Percentiles rank a stretch among this genome's conserved stretches.
phyloP scores from a whole-genome alignment of 345 rosid species.

The Gossypium australe region DNA sequence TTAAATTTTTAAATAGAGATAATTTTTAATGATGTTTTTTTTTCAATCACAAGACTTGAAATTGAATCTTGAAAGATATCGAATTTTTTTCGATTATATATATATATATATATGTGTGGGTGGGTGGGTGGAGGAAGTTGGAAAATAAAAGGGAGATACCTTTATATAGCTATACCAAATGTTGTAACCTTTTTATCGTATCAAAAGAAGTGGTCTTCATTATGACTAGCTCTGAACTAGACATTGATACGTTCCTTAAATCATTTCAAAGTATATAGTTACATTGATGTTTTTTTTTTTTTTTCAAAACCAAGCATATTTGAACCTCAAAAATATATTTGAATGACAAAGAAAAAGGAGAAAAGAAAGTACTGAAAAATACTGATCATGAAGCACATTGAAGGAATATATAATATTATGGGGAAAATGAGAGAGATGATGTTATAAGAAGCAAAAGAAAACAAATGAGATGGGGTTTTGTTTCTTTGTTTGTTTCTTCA shows the following conservation, averaged over 20 bases:
- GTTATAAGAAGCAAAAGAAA: slow-evolving; percentile 13
- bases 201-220: slow-evolving; percentile 1
- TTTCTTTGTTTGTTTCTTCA: not conserved
- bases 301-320: no score
- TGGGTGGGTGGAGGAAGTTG: not conserved
- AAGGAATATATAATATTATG: no score
- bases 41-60: no score
- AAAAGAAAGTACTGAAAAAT: no score
- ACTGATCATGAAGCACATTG: no score
- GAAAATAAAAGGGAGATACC: slow-evolving; percentile 16
- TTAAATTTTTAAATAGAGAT: no score
- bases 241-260: not conserved
- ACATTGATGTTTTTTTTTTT: not conserved
- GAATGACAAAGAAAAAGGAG: no score
- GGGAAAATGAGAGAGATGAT: no score
- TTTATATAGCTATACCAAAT: slow-evolving; percentile 11
- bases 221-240: not conserved
- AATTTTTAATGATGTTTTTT: no score
- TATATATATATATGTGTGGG: no score
- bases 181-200: not conserved
- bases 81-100: accelerated
- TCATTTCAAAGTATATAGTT: slow-evolving; percentile 3
- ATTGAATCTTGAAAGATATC: no score
- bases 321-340: no score
- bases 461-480: slow-evolving; percentile 12